These are phyloP conservation scores for Cladosporium sp. DNA, from an alignment of 2,329 filamentous ascomycete genomes.

Conservation along the genomic window DNA sequence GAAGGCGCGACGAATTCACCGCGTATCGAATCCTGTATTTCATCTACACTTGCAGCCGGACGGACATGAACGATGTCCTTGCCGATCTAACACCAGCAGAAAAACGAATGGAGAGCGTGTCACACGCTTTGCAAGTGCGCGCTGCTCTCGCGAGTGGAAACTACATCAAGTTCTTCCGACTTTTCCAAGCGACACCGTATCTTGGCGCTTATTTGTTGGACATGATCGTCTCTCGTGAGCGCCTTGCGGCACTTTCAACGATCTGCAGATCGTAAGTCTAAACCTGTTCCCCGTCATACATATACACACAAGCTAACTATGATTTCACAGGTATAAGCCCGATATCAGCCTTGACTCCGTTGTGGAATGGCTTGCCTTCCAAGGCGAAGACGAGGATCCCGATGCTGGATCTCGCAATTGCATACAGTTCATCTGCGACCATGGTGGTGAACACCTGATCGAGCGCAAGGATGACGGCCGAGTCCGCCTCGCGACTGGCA, in stretches of 20 bases:
- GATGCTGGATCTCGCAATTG: constrained; percentile 48
- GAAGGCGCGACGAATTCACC: constrained; percentile 93
- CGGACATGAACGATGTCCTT: constrained; percentile 95
- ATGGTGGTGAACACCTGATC: constrained; percentile 73
- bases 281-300: background rate
- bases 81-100: constrained; percentile 98
- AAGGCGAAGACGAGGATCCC: constrained; percentile 55
- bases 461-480: constrained; percentile 75
- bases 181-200: constrained; percentile 78
- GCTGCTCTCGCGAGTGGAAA: constrained; percentile 91
- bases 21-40: constrained; percentile 99
- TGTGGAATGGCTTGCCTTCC: constrained; percentile 93
- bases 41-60: constrained; percentile 97
- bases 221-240: constrained; percentile 95
- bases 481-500: constrained; percentile 67
- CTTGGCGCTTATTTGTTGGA: constrained; percentile 99
- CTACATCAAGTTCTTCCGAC: constrained; percentile 96
- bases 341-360: constrained; percentile 87
- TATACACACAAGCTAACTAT: constrained; percentile 46
- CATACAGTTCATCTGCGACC: constrained; percentile 83
- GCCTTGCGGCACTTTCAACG: constrained; percentile 82
- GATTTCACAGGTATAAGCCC: constrained; percentile 74
- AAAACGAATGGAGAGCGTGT: constrained; percentile 79
- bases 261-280: constrained; percentile 89
- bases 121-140: constrained; percentile 87